These are phyloP conservation scores for Alternaria sp. DNA, from an alignment of 2,329 filamentous ascomycete species.

Conservation along the genomic window DNA sequence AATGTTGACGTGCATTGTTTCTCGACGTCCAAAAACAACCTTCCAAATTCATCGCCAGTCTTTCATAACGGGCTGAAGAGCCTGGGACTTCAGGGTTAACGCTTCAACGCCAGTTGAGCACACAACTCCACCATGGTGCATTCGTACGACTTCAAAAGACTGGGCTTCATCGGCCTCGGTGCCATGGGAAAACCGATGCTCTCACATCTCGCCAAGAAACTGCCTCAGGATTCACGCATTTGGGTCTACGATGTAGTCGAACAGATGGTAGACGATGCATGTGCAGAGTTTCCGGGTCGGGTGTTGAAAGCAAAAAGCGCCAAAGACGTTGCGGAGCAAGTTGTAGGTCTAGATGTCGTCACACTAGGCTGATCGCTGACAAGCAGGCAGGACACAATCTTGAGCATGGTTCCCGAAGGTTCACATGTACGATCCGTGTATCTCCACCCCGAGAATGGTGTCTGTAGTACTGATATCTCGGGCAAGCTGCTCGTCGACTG, in stretches of 20 bases:
- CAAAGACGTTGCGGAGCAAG: conserved; percentile 60
- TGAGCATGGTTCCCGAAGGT: conserved; percentile 65
- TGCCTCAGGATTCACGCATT: conserved; percentile 54
- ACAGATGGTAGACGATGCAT: conserved; percentile 54
- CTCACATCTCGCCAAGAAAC: conserved; percentile 58
- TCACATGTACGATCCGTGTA: conserved; percentile 62
- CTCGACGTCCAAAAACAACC: neutral
- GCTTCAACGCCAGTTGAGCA: neutral
- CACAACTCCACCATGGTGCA: conserved; percentile 29
- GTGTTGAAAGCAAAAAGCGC: conserved; percentile 54
- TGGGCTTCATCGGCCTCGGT: conserved; percentile 65
- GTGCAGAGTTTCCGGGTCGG: conserved; percentile 49
- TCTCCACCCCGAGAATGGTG: conserved; percentile 54
- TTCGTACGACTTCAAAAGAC: conserved; percentile 30
- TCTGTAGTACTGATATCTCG: conserved; percentile 53
- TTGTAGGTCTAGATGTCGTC: conserved; percentile 46
- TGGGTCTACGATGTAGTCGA: conserved; percentile 60
- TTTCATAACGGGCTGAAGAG: neutral
- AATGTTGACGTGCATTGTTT: neutral
- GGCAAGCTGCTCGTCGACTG: conserved; percentile 63
- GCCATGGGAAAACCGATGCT: conserved; percentile 65
- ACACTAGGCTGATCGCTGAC: conserved; percentile 5
- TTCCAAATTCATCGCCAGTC: neutral
- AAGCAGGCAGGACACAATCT: conserved; percentile 54
- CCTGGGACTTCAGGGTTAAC: neutral